Conservation (phyloP, 192 early-diverging fungal species). For the Coemansia sp. region DNA sequence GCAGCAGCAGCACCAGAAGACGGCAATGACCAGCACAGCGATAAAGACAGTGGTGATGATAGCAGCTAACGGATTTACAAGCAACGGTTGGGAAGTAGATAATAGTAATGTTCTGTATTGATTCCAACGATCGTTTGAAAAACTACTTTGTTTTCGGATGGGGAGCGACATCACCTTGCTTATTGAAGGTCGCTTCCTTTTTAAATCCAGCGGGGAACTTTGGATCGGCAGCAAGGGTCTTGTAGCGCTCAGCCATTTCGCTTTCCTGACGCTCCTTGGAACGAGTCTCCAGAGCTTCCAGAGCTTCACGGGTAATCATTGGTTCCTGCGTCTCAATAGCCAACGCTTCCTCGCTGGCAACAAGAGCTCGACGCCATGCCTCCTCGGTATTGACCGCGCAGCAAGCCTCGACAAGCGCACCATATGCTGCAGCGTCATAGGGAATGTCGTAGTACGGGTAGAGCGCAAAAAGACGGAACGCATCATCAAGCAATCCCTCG, state of each 20-base stretch:
- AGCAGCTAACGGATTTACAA: too few relatives aligned
- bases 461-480: constrained; percentile 48
- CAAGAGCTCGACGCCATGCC: constrained; percentile 43
- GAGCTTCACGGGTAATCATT: constrained; percentile 37
- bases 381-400: constrained; percentile 32
- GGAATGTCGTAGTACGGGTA: constrained; percentile 35
- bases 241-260: constrained; percentile 49
- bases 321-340: constrained; percentile 9
- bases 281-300: constrained; percentile 23
- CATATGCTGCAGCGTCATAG: constrained; percentile 32
- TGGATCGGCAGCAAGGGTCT: constrained; percentile 10
- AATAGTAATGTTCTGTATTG: too few relatives aligned
- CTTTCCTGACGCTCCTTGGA: constrained; percentile 24
- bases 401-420: constrained; percentile 48
- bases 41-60: neutral
- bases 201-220: neutral
- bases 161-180: constrained; percentile 13
- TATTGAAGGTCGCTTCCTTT: constrained; percentile 16
- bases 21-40: neutral
- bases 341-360: constrained; percentile 38
- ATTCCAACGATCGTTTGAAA: neutral
- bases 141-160: neutral
- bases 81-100: too few relatives aligned
- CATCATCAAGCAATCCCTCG: constrained; percentile 28
- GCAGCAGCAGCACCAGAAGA: neutral